These are phyloP conservation scores for Esteya vermicola DNA, from an alignment of 2,329 filamentous ascomycete species.

Conservation along the genomic window DNA sequence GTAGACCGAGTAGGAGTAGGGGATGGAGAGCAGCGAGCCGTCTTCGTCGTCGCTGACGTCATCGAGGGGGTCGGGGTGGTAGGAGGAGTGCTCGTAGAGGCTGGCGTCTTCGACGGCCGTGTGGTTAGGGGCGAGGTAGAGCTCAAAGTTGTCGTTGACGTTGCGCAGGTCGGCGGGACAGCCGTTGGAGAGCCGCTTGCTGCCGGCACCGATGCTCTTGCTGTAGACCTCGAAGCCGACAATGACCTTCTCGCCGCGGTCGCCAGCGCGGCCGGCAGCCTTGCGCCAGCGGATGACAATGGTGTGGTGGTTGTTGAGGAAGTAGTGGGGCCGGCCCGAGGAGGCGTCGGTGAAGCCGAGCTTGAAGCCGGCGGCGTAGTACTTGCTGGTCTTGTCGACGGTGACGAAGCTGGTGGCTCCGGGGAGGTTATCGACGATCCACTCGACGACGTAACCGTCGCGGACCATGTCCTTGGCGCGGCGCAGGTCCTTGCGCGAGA, in stretches of 20 bases:
- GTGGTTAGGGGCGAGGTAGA: slow-evolving; percentile 51
- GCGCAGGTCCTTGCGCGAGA: slow-evolving; percentile 50
- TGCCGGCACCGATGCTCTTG: slow-evolving; percentile 57
- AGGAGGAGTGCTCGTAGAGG: slow-evolving; percentile 44
- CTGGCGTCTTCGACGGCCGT: slow-evolving; percentile 31
- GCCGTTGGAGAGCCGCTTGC: slow-evolving; percentile 45
- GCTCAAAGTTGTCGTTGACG: slow-evolving; percentile 50
- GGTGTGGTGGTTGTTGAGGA: slow-evolving; percentile 78
- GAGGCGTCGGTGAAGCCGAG: slow-evolving; percentile 62
- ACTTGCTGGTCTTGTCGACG: slow-evolving; percentile 69
- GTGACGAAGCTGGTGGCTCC: slow-evolving; percentile 82
- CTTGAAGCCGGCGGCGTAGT: slow-evolving; percentile 85
- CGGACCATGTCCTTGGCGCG: slow-evolving; percentile 58
- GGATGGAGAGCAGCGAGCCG: slow-evolving; percentile 53
- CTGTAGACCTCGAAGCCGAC: slow-evolving; percentile 85
- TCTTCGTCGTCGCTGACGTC: slow-evolving; percentile 45
- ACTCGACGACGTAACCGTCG: slow-evolving; percentile 75
- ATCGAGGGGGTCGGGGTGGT: slow-evolving; percentile 39
- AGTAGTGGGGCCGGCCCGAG: slow-evolving; percentile 47
- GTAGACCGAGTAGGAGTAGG: slow-evolving; percentile 82
- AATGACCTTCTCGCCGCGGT: slow-evolving; percentile 61
- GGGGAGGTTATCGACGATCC: slow-evolving; percentile 86
- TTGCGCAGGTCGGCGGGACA: slow-evolving; percentile 55
- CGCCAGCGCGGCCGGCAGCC: slow-evolving; percentile 54
- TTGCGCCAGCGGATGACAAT: slow-evolving; percentile 67